A percentile compares a stretch with the other conserved stretches of the same genome.
Evolutionary conservation across 345 rosid species (phyloP).

Genomic region (Mangifera indica): DNA sequence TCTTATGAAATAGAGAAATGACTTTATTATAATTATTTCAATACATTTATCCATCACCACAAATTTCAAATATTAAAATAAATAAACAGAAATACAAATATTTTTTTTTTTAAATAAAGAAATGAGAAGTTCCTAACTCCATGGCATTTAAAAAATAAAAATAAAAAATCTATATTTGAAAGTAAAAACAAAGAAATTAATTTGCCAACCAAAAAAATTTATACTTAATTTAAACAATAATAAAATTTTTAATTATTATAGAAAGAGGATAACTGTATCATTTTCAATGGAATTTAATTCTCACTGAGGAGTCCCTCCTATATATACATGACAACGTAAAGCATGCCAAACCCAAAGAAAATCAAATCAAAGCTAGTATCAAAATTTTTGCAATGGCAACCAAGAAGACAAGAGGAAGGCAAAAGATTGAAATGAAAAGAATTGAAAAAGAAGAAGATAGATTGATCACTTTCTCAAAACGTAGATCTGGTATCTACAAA

Average conservation of each 20-base stretch:
- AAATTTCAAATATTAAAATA: background rate
- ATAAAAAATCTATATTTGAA: background rate
- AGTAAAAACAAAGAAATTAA: background rate
- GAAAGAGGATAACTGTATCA: background rate
- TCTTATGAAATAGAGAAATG: no score
- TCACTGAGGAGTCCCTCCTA: background rate
- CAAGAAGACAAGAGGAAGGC: slow-evolving; percentile 28
- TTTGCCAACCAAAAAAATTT: background rate
- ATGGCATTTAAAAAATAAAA: no score
- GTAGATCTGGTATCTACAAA: slow-evolving; percentile 37
- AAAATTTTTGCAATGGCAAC: background rate
- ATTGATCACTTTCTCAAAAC: slow-evolving; percentile 42
- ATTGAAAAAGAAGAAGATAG: slow-evolving; percentile 25
- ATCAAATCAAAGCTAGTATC: background rate
- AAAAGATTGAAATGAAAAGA: slow-evolving; percentile 32
- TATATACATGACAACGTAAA: background rate
- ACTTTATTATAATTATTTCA: no score
- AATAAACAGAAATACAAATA: no score
- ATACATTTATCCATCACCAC: no score
- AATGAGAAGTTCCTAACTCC: background rate
- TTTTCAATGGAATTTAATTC: background rate
- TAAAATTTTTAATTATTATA: slow-evolving; percentile 1
- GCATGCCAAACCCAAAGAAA: background rate
- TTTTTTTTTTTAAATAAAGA: no score
- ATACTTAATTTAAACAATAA: background rate